Base-by-base conservation (phyloP, 2,329 filamentous ascomycete species). In the Nothopassalora personata region DNA sequence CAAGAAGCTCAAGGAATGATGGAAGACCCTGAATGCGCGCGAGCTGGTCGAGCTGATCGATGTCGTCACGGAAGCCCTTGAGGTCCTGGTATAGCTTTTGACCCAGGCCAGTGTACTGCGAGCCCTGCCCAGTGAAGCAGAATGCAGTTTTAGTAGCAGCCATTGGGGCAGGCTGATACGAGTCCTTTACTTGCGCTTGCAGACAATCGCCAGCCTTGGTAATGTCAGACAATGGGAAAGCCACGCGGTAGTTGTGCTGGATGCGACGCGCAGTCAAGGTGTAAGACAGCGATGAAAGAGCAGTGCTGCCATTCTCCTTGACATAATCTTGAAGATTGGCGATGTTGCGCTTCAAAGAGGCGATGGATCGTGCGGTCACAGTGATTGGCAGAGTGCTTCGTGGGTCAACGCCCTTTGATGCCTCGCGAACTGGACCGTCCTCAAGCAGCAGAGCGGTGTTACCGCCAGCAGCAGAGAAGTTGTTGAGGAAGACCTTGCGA, bases 391-490 rank as follows among this genome's bases (percentile, higher is more conserved):
- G 74, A 60, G 77, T 76, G 36, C 73, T 70, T 56, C 80, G 74
- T 11, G 78, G 77, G 62, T 82, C 80, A 11, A 72, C 67, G 30
- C 62, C 75, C 53, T 62, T 73, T 8, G 78, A 76, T 0, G 72
- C 70, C 58, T 76, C 70, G 10, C 70, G 72, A 23, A 79, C 60
- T 43, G 80, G 80, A 27, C 74, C 79, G 64, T 82, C 80, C 63
- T 81, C 79, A 5, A 82, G 64, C n/a, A 82, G 69, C 33, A 81
- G 69, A 10, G 79, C 78, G 50, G 80, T 81, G 70, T 82, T 82
- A 49, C 80, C 80, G 68, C 80, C 80, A 59, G 79, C 79, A 54
- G 79, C 79, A 47, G 77, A 79, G 72, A 81, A 81, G 70, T 81
- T 81, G 74, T 81, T 81, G 61, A 81, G 66, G 71, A 81, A 80